Evolutionary conservation across 148 eudicot genomes (phyloP).

Genomic region (Spergularia marina): DNA sequence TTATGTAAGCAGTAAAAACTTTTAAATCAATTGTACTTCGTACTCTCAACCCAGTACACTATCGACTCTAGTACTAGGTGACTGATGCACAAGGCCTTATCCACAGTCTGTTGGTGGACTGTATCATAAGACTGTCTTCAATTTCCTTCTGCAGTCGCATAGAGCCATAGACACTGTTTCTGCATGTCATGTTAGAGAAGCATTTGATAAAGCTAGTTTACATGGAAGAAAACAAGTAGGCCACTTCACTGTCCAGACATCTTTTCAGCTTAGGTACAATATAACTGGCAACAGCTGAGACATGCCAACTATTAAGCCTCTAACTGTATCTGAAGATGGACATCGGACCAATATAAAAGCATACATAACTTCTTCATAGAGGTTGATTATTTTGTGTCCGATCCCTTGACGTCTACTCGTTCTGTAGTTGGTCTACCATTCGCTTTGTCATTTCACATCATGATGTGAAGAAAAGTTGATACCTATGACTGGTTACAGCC

Average conservation of each 20-base stretch:
- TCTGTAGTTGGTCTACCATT: conserved; percentile 1
- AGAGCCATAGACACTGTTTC: not conserved
- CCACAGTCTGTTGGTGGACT: not conserved
- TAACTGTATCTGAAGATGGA: not conserved
- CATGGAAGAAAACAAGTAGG: not conserved
- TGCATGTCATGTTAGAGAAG: not conserved
- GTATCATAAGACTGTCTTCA: not conserved
- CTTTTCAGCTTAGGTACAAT: not conserved
- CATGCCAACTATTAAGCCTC: not conserved
- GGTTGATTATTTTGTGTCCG: not conserved
- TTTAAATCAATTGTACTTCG: not conserved
- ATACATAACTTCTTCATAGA: not conserved
- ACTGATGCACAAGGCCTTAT: not conserved
- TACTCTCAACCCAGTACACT: not conserved
- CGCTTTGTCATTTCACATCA: conserved; percentile 13
- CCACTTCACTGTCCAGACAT: not conserved
- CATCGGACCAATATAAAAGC: not conserved
- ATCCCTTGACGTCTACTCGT: not conserved
- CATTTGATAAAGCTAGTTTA: not conserved
- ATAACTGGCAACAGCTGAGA: not conserved
- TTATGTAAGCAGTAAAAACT: too few relatives aligned
- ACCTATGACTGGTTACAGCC: not conserved
- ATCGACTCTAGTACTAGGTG: not conserved
- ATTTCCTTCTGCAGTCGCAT: not conserved
- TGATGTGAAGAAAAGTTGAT: not conserved